Base-by-base conservation (phyloP, 1,284 basidiomycete species). In the Malassezia japonica region DNA sequence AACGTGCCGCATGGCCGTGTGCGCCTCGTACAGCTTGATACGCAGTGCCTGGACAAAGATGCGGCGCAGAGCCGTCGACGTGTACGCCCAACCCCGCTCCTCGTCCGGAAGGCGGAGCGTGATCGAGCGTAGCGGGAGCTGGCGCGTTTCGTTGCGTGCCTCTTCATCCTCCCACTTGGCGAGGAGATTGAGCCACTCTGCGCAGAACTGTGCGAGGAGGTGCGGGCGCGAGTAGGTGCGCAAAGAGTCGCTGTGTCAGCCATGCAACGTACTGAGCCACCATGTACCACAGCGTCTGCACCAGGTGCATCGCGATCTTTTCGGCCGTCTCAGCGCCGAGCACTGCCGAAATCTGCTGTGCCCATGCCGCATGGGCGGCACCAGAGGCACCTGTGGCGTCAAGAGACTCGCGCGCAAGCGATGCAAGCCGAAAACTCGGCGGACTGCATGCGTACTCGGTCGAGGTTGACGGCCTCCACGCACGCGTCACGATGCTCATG, bases 261-360 rank as follows among this genome's bases (percentile, higher is more conserved):
- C 23, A 13, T n/a, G 29, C n/a, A 4, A 33, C 41, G 20, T 21
- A 43, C 43, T 31, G 34, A 18, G 42, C 33, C 2, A 31, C 46
- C 51, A 40, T 54, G 35, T 54, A 54, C 51, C 51, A 54, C 2
- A 48, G 18, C 4, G 51, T 44, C 8, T 48, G 33, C 4, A 27
- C 25, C 15, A 54, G 37, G 24, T 54, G 51, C 3, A 10, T 12
- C 6, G 27, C 44, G 15, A 54, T 29, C 16, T 32, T 32, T 3
- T 37, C 28, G 8, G 29, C 23, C 29, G 40, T 31, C 9, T 54
- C 46, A 2, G 36, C 51, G 16, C 51, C 51, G 18, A 54, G 13
- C 20, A 39, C 23, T 0, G 21, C 51, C 6, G 46, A 31, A 15
- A 48, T 24, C 20, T 34, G 40, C 16, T 40, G 34, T 13, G 36